phyloP scores from a whole-genome alignment of 192 early-diverging fungal genomes.

The Gaertneriomyces semiglobifer region DNA sequence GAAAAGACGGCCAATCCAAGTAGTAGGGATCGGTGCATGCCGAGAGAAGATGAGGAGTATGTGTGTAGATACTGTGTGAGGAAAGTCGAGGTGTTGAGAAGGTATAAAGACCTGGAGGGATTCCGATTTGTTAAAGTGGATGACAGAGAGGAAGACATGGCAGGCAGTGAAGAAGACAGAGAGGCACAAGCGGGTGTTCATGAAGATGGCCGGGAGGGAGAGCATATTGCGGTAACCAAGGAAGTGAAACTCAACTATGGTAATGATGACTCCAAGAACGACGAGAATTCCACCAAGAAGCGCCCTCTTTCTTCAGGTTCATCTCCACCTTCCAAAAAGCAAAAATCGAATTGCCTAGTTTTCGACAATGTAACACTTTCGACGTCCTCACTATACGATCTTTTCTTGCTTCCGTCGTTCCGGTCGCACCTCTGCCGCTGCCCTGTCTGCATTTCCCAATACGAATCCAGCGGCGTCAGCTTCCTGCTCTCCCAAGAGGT shows the following conservation, averaged over 20 bases:
- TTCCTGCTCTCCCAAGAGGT: slow-evolving; percentile 52
- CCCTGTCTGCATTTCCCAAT: slow-evolving; percentile 13
- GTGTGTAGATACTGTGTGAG: slow-evolving; percentile 65
- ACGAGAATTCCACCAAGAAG: too few relatives aligned
- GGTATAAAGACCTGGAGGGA: slow-evolving; percentile 7
- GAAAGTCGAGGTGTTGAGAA: slow-evolving; percentile 20
- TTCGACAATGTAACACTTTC: slow-evolving; percentile 70
- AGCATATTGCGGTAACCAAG: neutral
- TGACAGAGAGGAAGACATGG: neutral
- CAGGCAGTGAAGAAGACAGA: neutral
- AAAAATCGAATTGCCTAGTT: slow-evolving; percentile 54
- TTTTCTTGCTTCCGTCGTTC: neutral
- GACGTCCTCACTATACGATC: slow-evolving; percentile 64
- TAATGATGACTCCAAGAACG: neutral
- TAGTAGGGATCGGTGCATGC: slow-evolving; percentile 31
- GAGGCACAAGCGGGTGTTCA: too few relatives aligned
- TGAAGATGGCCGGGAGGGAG: too few relatives aligned
- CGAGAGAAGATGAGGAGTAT: slow-evolving; percentile 62
- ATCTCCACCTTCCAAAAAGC: neutral
- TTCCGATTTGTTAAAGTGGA: neutral
- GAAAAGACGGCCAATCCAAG: neutral
- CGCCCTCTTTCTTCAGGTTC: neutral
- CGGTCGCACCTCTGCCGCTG: neutral
- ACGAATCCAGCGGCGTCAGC: neutral
- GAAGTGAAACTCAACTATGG: neutral